These are phyloP conservation scores for Hypomyces rosellus DNA, from an alignment of 2,329 filamentous ascomycete species.

Conservation along the genomic window DNA sequence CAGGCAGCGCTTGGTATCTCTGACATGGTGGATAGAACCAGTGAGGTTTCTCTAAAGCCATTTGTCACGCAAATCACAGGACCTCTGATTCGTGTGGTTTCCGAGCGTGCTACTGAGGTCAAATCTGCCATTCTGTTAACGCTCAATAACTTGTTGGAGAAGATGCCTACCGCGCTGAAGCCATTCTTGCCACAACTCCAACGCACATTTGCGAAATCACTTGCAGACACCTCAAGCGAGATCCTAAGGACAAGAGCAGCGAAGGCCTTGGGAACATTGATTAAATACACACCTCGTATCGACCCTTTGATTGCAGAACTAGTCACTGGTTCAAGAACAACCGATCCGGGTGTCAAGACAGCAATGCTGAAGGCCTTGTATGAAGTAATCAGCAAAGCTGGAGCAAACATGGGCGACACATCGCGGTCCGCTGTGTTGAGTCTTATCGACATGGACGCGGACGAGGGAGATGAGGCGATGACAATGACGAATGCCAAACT, in stretches of 20 bases:
- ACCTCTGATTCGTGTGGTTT: conserved; percentile 94
- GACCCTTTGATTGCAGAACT: conserved; percentile 90
- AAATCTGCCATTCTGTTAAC: conserved; percentile 92
- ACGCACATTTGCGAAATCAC: conserved; percentile 90
- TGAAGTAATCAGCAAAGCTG: conserved; percentile 93
- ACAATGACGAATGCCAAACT: conserved; percentile 86
- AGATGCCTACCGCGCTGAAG: conserved; percentile 92
- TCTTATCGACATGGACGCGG: conserved; percentile 79
- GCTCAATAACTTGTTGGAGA: conserved; percentile 90
- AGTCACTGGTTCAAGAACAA: conserved; percentile 89
- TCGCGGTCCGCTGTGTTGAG: conserved; percentile 80
- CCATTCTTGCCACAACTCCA: conserved; percentile 96
- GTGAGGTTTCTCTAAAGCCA: conserved; percentile 77
- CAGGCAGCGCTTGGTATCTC: conserved; percentile 90
- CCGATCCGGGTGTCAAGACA: conserved; percentile 76
- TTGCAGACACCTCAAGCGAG: conserved; percentile 90
- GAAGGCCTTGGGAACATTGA: conserved; percentile 88
- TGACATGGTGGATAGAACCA: conserved; percentile 90
- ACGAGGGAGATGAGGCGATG: conserved; percentile 70
- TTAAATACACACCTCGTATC: conserved; percentile 90
- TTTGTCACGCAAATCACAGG: conserved; percentile 98
- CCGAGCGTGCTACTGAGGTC: conserved; percentile 91
- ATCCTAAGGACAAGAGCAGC: conserved; percentile 80
- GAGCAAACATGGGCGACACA: conserved; percentile 86
- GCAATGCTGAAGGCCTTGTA: conserved; percentile 97